These are phyloP conservation scores for Imleria badia DNA, from an alignment of 768 basidiomycete genomes.

Conservation along the genomic window DNA sequence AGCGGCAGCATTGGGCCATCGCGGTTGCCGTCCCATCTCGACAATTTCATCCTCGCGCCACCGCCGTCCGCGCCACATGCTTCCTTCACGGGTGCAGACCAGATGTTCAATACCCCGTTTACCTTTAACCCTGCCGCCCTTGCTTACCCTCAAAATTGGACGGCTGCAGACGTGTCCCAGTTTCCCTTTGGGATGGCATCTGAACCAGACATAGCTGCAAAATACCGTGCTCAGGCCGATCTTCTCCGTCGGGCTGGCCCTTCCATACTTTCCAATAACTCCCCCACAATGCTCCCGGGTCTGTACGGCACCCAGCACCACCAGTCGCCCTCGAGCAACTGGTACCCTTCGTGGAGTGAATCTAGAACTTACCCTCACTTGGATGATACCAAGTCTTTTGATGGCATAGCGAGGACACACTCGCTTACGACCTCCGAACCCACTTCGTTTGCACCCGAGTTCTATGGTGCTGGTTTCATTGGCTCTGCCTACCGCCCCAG, in stretches of 20 bases:
- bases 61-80: constrained; percentile 32
- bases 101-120: constrained; percentile 34
- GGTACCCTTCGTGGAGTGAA: constrained; percentile 31
- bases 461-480: constrained; percentile 18
- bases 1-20: constrained; percentile 8
- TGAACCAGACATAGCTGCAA: constrained; percentile 43
- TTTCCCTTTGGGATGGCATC: constrained; percentile 19
- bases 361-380: constrained; percentile 19
- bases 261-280: constrained; percentile 4
- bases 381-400: constrained; percentile 32
- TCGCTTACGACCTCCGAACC: constrained; percentile 24
- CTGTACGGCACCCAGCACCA: constrained; percentile 22
- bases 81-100: constrained; percentile 22
- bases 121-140: constrained; percentile 25
- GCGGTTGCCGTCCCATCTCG: constrained; percentile 35
- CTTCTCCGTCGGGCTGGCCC: constrained; percentile 36
- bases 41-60: constrained; percentile 45
- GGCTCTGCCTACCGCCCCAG: constrained; percentile 32
- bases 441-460: constrained; percentile 19
- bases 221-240: constrained; percentile 50
- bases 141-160: constrained; percentile 17
- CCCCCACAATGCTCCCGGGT: constrained; percentile 6
- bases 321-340: constrained; percentile 14
- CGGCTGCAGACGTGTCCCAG: constrained; percentile 21
- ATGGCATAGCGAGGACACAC: constrained; percentile 17